These are phyloP conservation scores for Saccharomycopsis fodiens DNA, from an alignment of 805 yeast genomes.

Conservation along the genomic window DNA sequence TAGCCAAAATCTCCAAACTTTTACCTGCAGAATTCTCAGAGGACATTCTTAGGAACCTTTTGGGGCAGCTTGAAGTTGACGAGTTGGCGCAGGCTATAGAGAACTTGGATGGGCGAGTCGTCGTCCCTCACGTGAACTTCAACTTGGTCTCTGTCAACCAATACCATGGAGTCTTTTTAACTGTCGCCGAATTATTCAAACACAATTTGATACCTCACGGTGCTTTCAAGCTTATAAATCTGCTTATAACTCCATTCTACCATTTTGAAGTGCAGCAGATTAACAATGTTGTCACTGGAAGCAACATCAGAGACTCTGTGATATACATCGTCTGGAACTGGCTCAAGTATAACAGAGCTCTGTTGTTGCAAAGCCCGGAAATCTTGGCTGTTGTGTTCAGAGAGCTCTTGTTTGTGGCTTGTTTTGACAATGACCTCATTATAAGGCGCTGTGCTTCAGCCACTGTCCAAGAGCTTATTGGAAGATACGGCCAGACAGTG, in stretches of 20 bases:
- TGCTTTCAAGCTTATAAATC: conserved; percentile 29
- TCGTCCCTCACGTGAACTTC: conserved; percentile 22
- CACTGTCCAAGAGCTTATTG: conserved; percentile 78
- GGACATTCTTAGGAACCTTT: conserved; percentile 30
- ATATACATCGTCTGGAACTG: conserved; percentile 83
- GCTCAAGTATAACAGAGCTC: conserved; percentile 33
- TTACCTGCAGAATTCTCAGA: conserved; percentile 31
- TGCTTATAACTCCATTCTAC: conserved; percentile 24
- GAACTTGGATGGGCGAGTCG: conserved; percentile 14
- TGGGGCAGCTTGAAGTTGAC: conserved; percentile 21
- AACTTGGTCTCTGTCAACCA: conserved; percentile 33
- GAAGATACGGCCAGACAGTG: conserved; percentile 51
- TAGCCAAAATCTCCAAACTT: conserved; percentile 39
- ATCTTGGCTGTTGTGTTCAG: conserved; percentile 23
- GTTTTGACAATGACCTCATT: conserved; percentile 68
- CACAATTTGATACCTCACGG: conserved; percentile 20
- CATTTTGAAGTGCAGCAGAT: conserved; percentile 51
- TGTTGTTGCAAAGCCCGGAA: conserved; percentile 22
- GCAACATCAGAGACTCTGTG: conserved; percentile 74
- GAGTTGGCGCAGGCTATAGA: conserved; percentile 22
- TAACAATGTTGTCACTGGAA: conserved; percentile 44
- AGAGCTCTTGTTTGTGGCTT: conserved; percentile 40
- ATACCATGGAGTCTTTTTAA: conserved; percentile 53
- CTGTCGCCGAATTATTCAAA: conserved; percentile 42
- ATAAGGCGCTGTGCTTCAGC: conserved; percentile 81